Evolutionary conservation across 2,329 filamentous ascomycete species (phyloP), one percentile per base, ranked within the genome.

Genomic region (Teratosphaeria gauchensis): DNA sequence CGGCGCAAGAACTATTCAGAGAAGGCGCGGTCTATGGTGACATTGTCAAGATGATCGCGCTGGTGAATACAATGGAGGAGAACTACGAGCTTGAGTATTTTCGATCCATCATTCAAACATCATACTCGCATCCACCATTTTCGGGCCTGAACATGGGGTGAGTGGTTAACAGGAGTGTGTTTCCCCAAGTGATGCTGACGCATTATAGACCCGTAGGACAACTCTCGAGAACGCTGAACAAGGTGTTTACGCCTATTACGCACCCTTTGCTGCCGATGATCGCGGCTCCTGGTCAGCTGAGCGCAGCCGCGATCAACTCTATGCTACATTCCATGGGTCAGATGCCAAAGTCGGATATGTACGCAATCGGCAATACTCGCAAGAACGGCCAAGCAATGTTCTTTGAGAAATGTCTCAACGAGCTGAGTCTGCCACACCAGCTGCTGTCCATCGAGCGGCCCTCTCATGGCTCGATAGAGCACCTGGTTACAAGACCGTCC

Each of bases 81-180:
- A 94, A 95, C 73, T 94, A 95, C 69, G 89, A 95, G 75, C 81
- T 95, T 35, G 90, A 95, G 72, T 92, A 92, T 73, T 95, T 95
- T 74, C 85, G 90, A 32, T 90, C 88, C 11, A 82, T 85, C 63
- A 86, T 94, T 70, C 84, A 84, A 67, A 77, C 82, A 32, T 84
- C 87, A 62, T 86, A 87, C 63, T 82, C 87, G 0, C 80, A 86
- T 8, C 89, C 89, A 9, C 87, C 88, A 0, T 79, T 95, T 35
- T 94, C 89, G 1, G 89, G 88, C 6, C 84, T 95, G 64, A 94
- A 94, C 72, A 94, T 94, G 89, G 89, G 89, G 35, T 42, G 4
- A 42, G 35, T 42, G 14, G 35, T 14, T 16, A 16, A 42, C 12
- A 16, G 35, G 14, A 42, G 35, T 16, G 12, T 42, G 24, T 42